Evolutionary conservation across 495 filamentous ascomycete species (phyloP), one percentile per base, ranked within the genome.

Genomic region (Talaromyces liani): DNA sequence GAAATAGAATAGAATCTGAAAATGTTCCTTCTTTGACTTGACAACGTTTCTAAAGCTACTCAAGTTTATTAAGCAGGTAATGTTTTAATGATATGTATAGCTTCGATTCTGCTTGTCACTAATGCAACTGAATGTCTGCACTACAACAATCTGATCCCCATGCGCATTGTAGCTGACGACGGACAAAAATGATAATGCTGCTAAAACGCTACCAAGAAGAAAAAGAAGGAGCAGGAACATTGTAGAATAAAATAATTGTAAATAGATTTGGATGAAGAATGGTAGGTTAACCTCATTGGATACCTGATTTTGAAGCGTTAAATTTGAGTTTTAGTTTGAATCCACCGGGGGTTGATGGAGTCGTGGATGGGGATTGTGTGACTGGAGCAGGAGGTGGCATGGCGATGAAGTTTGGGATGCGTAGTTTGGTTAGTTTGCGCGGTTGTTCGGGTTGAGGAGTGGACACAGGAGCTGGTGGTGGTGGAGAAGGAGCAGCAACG

Each of bases 261-360:
- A 25, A 24, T 55, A 55, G 10, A 55, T 25, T 55, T 24, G 22
- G 22, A 24, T 24, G 22, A 24, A 24, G 22, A 24, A 24, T 24
- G 22, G 22, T 24, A 24, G 22, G 22, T 24, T 24, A 24, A 24
- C 22, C 22, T 24, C 22, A 24, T 24, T 24, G 22, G 22, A 24
- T 24, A 24, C 22, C 2, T 24, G 22, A 24, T 58, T 57, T 57
- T 36, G 25, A 29, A 16, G 10, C 29, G 7, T 72, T 75, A 57
- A 80, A 70, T 60, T 80, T 80, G 58, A 80, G 65, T 66, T 80
- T 80, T 6, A 80, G 66, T 63, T 79, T 80, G 55, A 79, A 61
- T 62, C 72, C 71, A 34, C 75, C 75, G 12, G 71, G 71, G 16
- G 71, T 77, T 10, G 75, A 70, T 22, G 75, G 75, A 1, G 75